Evolutionary conservation across 73 alveolate species (phyloP), one percentile per base, ranked within the genome.

Genomic region (Diophrys appendiculata): DNA sequence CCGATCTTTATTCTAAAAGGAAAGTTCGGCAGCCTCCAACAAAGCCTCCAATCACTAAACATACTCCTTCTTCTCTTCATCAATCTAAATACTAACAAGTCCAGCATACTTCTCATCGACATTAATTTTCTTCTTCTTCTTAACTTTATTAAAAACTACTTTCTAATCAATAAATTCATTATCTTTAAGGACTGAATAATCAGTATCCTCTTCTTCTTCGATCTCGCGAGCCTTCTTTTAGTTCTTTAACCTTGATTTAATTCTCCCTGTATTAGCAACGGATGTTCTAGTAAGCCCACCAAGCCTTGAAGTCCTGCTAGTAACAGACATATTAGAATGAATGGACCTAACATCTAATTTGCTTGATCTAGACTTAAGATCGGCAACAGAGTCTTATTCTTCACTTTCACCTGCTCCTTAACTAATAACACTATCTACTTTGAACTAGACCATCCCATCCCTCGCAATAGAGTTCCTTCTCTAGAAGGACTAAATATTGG

Each of bases 371-470:
- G 60, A 43, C 72, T 68, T 67, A 68, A 78, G 69, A 24, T 78
- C 87, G 14, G 55, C 23, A 30, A 78, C 69, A 29, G 87, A 70
- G 0, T 60, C 80, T 1, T 65, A n/a, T 78, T 76, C 28, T 76
- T 67, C 72, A 64, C 52, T 31, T 78, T 78, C n/a, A 78, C 33
- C 54, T 23, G 64, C 31, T 65, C 29, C 11, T 64, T 65, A 35
- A 75, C 79, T 22, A 78, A 14, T 27, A 65, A 26, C 24, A 64
- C 65, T 24, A 65, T 71, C 5, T 29, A 11, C 26, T 78, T 64
- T n/a, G n/a, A n/a, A n/a, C n/a, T n/a, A n/a, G n/a, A n/a, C n/a
- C n/a, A n/a, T n/a, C n/a, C n/a, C n/a, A n/a, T n/a, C n/a, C n/a
- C n/a, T 71, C 67, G 34, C 25, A 78, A 72, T 54, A 78, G 70